Evolutionary conservation across 257 asterid species (phyloP), one percentile per base, ranked within the genome.

Genomic region (Leptodermis oblonga): DNA sequence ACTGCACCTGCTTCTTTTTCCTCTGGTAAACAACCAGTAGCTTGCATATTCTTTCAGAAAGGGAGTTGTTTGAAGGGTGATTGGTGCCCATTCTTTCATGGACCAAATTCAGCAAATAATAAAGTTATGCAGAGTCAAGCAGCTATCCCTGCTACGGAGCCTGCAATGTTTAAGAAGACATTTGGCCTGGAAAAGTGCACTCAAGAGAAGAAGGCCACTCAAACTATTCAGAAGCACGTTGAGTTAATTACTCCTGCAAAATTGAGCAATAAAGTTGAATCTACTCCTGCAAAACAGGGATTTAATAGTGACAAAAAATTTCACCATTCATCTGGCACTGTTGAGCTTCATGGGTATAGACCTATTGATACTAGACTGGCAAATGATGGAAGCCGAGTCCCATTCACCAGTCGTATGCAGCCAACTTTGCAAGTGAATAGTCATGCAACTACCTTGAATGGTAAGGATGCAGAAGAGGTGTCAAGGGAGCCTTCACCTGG

Each of bases 401-500:
- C 70, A 54, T 42, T 78, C 68, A 42, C 71, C 31, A 73, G 45
- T 73, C 72, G 60, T 31, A 56, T 66, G 60, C 81, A 70, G 48
- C 80, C 74, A 72, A 23, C 72, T 56, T 53, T 41, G n/a, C 62
- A 65, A 49, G 68, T 68, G 36, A 78, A 79, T 68, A 53, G 72
- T n/a, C 70, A 62, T 26, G 18, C 48, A 23, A 58, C 48, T 25
- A 72, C 60, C 61, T 34, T 75, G 53, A 74, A 42, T 61, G 69
- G 56, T 42, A 69, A 80, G 73, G 84, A 72, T 49, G 76, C 60
- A 30, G 76, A 80, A 14, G 96, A 87, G 76, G 73, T 83, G 69
- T 92, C 98, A 20, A 87, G 95, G 83, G 98, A 92, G 70, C 92
- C 89, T 60, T 92, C 98, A 51, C 98, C 98, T 72, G 98, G 95